Evolutionary conservation across 1,139 yeast species (phyloP).

Genomic region (Debaryomyces sp.): DNA sequence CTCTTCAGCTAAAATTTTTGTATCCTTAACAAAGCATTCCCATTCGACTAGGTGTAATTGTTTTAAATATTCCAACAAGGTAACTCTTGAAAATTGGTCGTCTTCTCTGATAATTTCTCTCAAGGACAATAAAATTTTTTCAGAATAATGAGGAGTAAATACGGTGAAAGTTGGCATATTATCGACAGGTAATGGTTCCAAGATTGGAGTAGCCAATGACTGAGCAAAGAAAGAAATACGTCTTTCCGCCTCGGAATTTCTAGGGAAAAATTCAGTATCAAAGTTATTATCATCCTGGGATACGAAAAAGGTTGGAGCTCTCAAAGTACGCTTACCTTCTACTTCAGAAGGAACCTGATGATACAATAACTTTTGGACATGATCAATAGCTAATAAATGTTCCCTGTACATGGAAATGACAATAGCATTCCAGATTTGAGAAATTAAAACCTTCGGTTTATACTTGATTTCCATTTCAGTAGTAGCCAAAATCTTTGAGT

Average conservation of each 20-base stretch:
- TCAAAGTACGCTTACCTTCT: constrained; percentile 96
- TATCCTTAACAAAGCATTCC: constrained; percentile 99
- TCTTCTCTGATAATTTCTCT: constrained; percentile 99
- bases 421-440: constrained; percentile 98
- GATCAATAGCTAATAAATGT: constrained; percentile 95
- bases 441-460: constrained; percentile 96
- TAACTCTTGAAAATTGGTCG: constrained; percentile 97
- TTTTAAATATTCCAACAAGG: constrained; percentile 92
- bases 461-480: constrained; percentile 99
- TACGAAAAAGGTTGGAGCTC: constrained; percentile 98
- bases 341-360: constrained; percentile 98
- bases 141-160: constrained; percentile 96
- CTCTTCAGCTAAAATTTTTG: constrained; percentile 97
- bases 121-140: constrained; percentile 90
- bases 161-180: constrained; percentile 99
- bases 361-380: constrained; percentile 92
- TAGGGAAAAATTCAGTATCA: constrained; percentile 95
- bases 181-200: constrained; percentile 97
- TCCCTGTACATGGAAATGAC: constrained; percentile 98
- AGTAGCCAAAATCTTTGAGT: constrained; percentile 95
- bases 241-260: constrained; percentile 97
- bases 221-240: constrained; percentile 99
- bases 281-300: constrained; percentile 96
- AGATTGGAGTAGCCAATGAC: constrained; percentile 96
- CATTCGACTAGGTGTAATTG: constrained; percentile 98